Evolutionary conservation across 1,284 basidiomycete genomes (phyloP).

Genomic region (Trametes hirsuta): DNA sequence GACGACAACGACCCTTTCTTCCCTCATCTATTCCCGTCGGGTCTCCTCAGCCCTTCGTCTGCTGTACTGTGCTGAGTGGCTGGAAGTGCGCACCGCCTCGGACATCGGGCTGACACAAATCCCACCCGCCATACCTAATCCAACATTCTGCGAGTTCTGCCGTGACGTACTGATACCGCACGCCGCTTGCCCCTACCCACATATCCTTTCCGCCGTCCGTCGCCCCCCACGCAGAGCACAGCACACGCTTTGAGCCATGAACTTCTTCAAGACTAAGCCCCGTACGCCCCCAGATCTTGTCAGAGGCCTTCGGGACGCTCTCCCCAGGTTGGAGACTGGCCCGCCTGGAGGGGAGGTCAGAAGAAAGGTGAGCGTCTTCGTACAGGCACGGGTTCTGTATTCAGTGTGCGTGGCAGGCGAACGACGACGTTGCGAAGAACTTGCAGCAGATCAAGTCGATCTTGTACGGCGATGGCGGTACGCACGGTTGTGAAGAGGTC

Average conservation of each 20-base stretch:
- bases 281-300: conserved; percentile 87
- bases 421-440: conserved; percentile 88
- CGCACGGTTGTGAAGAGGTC: conserved; percentile 26
- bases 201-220: conserved; percentile 4
- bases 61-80: neutral
- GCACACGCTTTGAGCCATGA: conserved; percentile 54
- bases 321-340: conserved; percentile 75
- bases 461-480: conserved; percentile 86
- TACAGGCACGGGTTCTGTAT: neutral
- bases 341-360: conserved; percentile 76
- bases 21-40: conserved; percentile 1
- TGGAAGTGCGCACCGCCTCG: conserved; percentile 9
- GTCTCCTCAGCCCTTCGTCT: neutral
- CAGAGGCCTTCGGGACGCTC: conserved; percentile 75
- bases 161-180: conserved; percentile 25
- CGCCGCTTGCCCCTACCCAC: conserved; percentile 5
- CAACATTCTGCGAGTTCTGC: conserved; percentile 28
- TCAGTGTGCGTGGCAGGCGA: conserved; percentile 55
- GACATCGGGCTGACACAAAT: conserved; percentile 14
- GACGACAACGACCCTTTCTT: conserved; percentile 7
- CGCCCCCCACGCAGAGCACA: neutral
- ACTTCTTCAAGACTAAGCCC: conserved; percentile 93
- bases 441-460: conserved; percentile 88
- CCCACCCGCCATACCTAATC: conserved; percentile 24
- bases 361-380: conserved; percentile 64